phyloP scores from a whole-genome alignment of 2,329 filamentous ascomycete species.

The Graphiopsis chlorocephala region DNA sequence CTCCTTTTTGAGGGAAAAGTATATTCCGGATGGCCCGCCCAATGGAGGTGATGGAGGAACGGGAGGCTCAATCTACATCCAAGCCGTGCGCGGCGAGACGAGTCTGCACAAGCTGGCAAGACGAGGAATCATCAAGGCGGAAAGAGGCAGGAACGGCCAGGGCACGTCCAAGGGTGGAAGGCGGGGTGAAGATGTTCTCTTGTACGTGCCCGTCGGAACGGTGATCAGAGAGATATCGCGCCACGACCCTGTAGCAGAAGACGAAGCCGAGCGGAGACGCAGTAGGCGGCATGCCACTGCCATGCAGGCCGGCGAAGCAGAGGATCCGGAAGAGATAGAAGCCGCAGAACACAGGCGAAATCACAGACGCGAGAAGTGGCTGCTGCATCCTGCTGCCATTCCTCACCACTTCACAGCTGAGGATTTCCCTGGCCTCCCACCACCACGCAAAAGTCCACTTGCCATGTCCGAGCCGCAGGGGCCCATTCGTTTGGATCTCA shows the following conservation, averaged over 20 bases:
- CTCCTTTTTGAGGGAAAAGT: slow-evolving; percentile 89
- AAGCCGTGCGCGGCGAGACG: slow-evolving; percentile 86
- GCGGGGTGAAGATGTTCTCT: slow-evolving; percentile 79
- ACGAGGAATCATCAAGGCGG: slow-evolving; percentile 69
- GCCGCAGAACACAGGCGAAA: slow-evolving; percentile 12
- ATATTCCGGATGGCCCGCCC: slow-evolving; percentile 79
- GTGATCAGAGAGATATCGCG: slow-evolving; percentile 80
- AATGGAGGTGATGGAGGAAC: slow-evolving; percentile 94
- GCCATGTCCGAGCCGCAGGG: slow-evolving; percentile 66
- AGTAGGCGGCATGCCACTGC: slow-evolving; percentile 15
- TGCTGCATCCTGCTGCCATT: slow-evolving; percentile 78
- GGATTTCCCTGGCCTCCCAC: slow-evolving; percentile 57
- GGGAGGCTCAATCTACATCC: slow-evolving; percentile 90
- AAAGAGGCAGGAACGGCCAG: slow-evolving; percentile 73
- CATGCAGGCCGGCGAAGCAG: slow-evolving; percentile 26
- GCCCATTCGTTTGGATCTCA: slow-evolving; percentile 61
- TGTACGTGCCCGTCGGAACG: slow-evolving; percentile 90
- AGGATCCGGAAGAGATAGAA: slow-evolving; percentile 23
- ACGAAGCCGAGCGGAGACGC: slow-evolving; percentile 44
- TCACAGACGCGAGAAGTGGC: slow-evolving; percentile 67
- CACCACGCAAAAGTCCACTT: slow-evolving; percentile 56
- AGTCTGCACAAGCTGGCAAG: slow-evolving; percentile 88
- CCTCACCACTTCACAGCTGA: slow-evolving; percentile 65
- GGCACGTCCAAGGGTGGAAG: slow-evolving; percentile 71
- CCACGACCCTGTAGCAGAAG: slow-evolving; percentile 71